Evolutionary conservation across 805 yeast species (phyloP), one percentile per base, ranked within the genome.

Genomic region (Ogataea corticis): DNA sequence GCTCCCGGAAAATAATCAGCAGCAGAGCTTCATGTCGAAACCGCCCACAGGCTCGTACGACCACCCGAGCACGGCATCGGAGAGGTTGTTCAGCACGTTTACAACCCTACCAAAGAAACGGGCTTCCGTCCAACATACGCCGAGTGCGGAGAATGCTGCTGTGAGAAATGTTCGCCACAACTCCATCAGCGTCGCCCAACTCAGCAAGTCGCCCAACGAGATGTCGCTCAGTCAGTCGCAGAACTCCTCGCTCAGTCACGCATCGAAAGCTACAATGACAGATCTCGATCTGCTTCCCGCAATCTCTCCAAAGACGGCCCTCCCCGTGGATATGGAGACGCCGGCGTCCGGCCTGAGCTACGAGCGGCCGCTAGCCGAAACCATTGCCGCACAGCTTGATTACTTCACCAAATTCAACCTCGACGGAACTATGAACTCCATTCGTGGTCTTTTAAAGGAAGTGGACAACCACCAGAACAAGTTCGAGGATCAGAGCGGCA

Each of bases 361-460:
- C 31, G 40, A 34, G 13, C 25, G 29, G 14, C 33, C 33, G 10
- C 18, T 41, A 18, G 35, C 42, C 2, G 46, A 37, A 14, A 32
- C 46, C n/a, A 33, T 33, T 6, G 33, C 39, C 12, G 21, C 47
- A 6, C 43, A 44, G 27, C 36, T 44, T 9, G 47, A 44, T 16
- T 38, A 44, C 29, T 44, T 44, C 31, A 44, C 43, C 14, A 44
- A 44, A 21, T 44, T 44, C 29, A 44, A 44, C 28, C 40, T 38
- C 14, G 47, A 44, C 17, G 47, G 47, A 4, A 44, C 47, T n/a
- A 38, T 31, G 39, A 44, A 44, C 17, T 38, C 47, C 12, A 33
- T 44, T 31, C 12, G 43, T 10, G 43, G 38, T 15, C 33, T 44
- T 27, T 15, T 44, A 13, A 39, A 41, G 19, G 47, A 34, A 21